Base-by-base conservation (phyloP, 345 rosid genomes). In the Arabidopsis suecica region DNA sequence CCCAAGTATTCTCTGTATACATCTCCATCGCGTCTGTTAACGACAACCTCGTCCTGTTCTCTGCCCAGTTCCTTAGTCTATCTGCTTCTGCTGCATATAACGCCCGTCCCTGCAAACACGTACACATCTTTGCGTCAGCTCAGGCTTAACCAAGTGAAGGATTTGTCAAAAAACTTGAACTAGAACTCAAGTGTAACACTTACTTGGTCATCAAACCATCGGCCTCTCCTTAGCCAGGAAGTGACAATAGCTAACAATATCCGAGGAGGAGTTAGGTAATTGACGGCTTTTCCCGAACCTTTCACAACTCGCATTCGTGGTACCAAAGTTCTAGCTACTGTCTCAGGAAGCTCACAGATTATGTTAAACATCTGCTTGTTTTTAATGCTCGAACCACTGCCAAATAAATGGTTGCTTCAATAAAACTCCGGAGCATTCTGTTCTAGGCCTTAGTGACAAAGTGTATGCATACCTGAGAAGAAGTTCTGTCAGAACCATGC, bases 181-280 rank as follows among this genome's bases (percentile, higher is more conserved):
- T 13, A 12, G 38, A 57, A 58, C 42, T 55, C 54, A 64, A 44
- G 20, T 63, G 11, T 53, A 38, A 68, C n/a, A 47, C 79, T 84
- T 85, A 94, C 96, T 89, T 94, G 88, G 79, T 89, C 91, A 79
- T 94, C 98, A 11, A 94, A 91, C 98, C 97, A 94, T 63, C 96
- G 91, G 45, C 93, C 98, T 79, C 83, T 86, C 63, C 98, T 82
- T 60, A 94, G 69, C 97, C 98, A 94, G 0, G 96, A 96, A 44
- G 93, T 94, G 65, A 91, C 90, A 56, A 91, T 79, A 47, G 97
- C 98, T 58, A 94, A 86, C 75, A 94, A 69, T 85, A 94, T 94
- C 82, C 97, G 84, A 3, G 97, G 98, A 79, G 98, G 98, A 48
- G 96, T 91, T 77, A 94, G 70, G 84, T 83, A 94, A 71, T 83